Base-by-base conservation (phyloP, 2,329 filamentous ascomycete species). In the Berkeleyomyces basicola region DNA sequence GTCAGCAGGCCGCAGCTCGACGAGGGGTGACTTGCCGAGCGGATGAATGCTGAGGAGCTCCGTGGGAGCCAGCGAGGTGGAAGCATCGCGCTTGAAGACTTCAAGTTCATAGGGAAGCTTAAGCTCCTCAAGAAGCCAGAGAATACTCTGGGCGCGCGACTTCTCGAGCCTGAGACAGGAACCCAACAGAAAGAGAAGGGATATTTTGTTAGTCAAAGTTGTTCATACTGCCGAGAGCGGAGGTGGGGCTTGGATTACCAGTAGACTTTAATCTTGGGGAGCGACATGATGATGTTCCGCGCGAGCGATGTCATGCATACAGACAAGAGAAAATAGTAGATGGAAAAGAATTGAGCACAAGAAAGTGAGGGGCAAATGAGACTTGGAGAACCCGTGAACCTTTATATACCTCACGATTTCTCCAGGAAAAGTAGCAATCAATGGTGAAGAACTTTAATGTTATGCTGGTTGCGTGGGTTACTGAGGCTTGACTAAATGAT, bases 101-200 rank as follows among this genome's bases (percentile, higher is more conserved):
- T 92, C 83, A 64, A 96, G 75, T 66, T 91, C 82, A 74, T 95
- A 96, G 37, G 85, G 79, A 42, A 95, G 73, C 51, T 86, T 79
- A 66, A 93, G 83, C 72, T 92, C 89, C 71, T 93, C 88, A 51
- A 95, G 81, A 5, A 95, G 83, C 88, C 88, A 95, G 53, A 93
- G 76, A 64, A 92, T 86, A 66, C 88, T 84, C 72, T 95, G 88
- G 10, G 88, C 83, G 67, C 90, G 87, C 63, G 90, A 95, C 68
- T 86, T 78, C 68, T 92, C 82, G 65, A 95, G 85, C 90, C 90
- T 95, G 67, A 37, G 42, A 36, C 6, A 7, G 47, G 23, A 23
- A 23, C 23, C 23, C 23, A 23, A 23, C 23, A 23, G 23, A 23
- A 23, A 23, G 23, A 23, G 23, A 23, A 23, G 23, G 23, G 23